Base-by-base conservation (phyloP, 352 stramenopile genomes). In the Phytophthora cajani region DNA sequence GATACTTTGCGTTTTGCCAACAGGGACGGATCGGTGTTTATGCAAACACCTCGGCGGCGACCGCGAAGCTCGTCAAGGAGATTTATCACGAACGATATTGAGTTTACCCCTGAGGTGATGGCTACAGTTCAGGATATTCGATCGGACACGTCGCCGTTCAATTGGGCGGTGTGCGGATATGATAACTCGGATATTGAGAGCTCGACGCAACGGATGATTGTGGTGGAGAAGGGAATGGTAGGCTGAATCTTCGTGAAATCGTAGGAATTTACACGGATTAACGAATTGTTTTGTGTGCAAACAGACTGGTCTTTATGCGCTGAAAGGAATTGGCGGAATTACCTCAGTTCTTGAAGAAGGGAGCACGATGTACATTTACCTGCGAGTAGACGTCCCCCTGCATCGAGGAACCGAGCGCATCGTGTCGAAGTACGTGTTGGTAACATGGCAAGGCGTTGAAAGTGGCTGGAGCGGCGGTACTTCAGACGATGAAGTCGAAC, bases 321-420 rank as follows among this genome's bases (percentile, higher is more conserved):
- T 97, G 21, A 95, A 94, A 69, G 87, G 88, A 49, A 84, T 97
- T 33, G 88, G 86, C 21, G 89, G 89, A 12, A 95, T 97, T 67
- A 91, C 76, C 4, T 86, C 76, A 0, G 79, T 88, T 10, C 47
- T 95, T 30, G 82, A 93, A 53, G 86, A 93, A 62, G 87, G 82
- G 12, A 82, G 74, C 51, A 94, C 88, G 16, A 95, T 95, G 88
- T 97, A 97, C 76, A 91, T 97, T 77, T 97, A 97, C 69, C 70
- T 97, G 9, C 87, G 88, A n/a, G 86, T 97, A 12, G 89, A 97
- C 65, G 82, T 97, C 33, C 88, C 88, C 17, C 70, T 97, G 38
- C 85, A 95, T 65, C 86, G 86, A 32, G 86, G 84, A 52, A 92
- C 83, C n/a, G 85, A 94, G 42, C 75, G 85, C 10, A 90, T 94